phyloP scores from a whole-genome alignment of 1,139 yeast genomes.

The Blastobotrys capitulatus region DNA sequence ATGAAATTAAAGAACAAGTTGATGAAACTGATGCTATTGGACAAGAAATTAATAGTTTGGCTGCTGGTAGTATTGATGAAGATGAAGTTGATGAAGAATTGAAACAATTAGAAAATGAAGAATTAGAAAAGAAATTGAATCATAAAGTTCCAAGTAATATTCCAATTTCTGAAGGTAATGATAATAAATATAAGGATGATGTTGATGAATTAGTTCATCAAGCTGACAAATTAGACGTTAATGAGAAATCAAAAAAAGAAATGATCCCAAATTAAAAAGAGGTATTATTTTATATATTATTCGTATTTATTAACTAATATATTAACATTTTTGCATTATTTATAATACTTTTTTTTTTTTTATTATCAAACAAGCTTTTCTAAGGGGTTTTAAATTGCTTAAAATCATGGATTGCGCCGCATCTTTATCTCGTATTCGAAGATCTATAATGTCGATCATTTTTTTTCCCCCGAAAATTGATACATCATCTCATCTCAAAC shows the following conservation, averaged over 20 bases:
- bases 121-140: constrained; percentile 2
- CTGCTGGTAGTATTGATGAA: constrained; percentile 24
- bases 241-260: background rate
- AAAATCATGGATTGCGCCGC: no score
- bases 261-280: background rate
- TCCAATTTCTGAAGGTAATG: constrained; percentile 2
- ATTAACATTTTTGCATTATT: no score
- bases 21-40: constrained; percentile 33
- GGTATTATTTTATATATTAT: no score
- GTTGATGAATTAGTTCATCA: constrained; percentile 5
- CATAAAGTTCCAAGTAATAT: constrained; percentile 2
- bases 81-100: constrained; percentile 31
- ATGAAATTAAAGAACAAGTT: constrained; percentile 30
- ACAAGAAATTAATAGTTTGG: constrained; percentile 25
- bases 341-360: no score
- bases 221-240: constrained; percentile 6
- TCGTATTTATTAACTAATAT: no score
- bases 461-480: no score
- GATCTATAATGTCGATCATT: no score
- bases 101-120: constrained; percentile 19
- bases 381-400: no score
- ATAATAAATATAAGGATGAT: background rate
- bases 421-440: no score
- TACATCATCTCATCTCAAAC: no score
- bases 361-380: no score